These are phyloP conservation scores for Epichloe gansuensis DNA, from an alignment of 2,329 filamentous ascomycete species.

Conservation along the genomic window DNA sequence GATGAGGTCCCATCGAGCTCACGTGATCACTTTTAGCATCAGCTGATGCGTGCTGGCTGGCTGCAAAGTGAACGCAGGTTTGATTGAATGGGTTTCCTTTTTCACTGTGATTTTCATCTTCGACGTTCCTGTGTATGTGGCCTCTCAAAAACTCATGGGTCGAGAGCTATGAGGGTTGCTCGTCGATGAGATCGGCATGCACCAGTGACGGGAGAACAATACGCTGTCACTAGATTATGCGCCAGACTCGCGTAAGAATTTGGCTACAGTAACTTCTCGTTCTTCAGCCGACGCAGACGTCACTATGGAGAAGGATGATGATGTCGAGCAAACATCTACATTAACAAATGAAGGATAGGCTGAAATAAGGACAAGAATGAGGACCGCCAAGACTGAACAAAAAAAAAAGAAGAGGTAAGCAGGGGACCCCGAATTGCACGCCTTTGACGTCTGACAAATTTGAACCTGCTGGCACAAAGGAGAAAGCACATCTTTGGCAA, in stretches of 20 bases:
- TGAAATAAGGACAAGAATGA: slow-evolving; percentile 1
- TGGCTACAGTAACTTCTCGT: no score
- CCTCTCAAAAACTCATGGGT: background rate
- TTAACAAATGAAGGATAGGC: slow-evolving; percentile 1
- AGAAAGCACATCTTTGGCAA: background rate
- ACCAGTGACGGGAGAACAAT: background rate
- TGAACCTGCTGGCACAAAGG: slow-evolving; percentile 5
- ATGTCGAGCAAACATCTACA: slow-evolving; percentile 2
- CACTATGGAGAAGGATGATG: background rate
- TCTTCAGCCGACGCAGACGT: no score
- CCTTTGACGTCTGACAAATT: slow-evolving; percentile 9
- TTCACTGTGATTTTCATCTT: no score
- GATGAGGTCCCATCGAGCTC: slow-evolving; percentile 1
- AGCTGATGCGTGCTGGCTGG: background rate
- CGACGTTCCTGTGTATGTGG: background rate
- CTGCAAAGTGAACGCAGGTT: no score
- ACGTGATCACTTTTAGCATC: slow-evolving; percentile 7
- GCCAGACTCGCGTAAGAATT: no score
- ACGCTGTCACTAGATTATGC: no score
- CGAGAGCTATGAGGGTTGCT: background rate
- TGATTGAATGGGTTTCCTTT: no score
- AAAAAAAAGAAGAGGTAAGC: background rate
- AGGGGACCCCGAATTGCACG: slow-evolving; percentile 10
- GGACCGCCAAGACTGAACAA: background rate
- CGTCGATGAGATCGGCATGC: background rate